Evolutionary conservation across 2,329 filamentous ascomycete genomes (phyloP), one percentile per base, ranked within the genome.

Genomic region (Colletotrichum costaricense): DNA sequence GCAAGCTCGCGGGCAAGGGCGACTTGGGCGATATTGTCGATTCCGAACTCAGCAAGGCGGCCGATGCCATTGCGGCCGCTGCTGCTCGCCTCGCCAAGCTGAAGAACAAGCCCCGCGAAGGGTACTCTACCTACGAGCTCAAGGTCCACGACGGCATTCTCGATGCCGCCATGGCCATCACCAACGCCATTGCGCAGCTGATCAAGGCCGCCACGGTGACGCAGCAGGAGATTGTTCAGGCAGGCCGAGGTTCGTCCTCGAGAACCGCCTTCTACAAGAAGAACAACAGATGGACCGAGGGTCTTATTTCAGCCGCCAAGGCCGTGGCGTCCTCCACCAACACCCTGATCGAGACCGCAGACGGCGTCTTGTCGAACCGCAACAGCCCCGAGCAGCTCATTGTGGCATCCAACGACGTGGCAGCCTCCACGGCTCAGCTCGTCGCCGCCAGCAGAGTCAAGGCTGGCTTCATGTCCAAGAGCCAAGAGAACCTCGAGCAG

Each of bases 241-340:
- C 97, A 75, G 97, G 97, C 8, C 93, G 94, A 24, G 97, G 97
- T 46, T 93, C 93, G 30, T 94, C 94, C 64, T 97, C 95, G 57
- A 91, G 93, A 71, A 97, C 95, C 2, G 95, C 95, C 28, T 99
- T 99, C 84, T 99, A 99, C 92, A 98, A 98, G 90, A 98, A 98
- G 88, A 98, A 99, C 89, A 99, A 98, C 85, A 91, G 97, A 65
- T 99, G 97, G 97, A 99, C 97, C 0, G 97, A 99, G 81, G 97
- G 97, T 60, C 91, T 99, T 74, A 98, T 99, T 81, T 98, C 95
- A 49, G 97, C 97, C 0, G 96, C 97, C 76, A 99, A 99, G 86
- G 97, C 97, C 1, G 97, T 99, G 22, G 97, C 97, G 3, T 90
- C 90, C 2, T 97, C 95, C 19, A 99, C 97, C 12, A 98, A 98